Base-by-base conservation (phyloP, 2,329 filamentous ascomycete genomes). In the Calonectria multiphialidica region DNA sequence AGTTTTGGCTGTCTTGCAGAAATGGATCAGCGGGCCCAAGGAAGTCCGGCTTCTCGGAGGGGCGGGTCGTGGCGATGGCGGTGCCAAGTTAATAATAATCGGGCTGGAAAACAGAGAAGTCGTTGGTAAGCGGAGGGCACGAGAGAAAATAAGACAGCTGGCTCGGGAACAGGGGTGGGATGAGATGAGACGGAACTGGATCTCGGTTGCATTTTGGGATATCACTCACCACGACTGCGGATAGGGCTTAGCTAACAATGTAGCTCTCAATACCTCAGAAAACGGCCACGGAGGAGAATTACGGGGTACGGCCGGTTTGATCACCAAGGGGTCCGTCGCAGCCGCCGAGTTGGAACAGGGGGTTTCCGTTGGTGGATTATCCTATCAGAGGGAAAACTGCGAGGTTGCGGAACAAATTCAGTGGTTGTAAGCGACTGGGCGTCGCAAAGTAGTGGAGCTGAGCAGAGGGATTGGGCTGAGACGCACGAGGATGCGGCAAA, bases 1-100 rank as follows among this genome's bases (percentile, higher is more conserved):
- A 64, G 37, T 15, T 18, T 50, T 61, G 62, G 45, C 23, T 47
- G 49, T 62, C 42, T 33, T 23, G 50, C 35, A 35, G 9, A 66
- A 61, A 50, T 47, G 53, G 42, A 44, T 23, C 50, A 13, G 61
- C 44, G 42, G 53, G 53, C 68, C 66, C 62, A 42, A 42, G 42
- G 71, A 73, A 73, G 68, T 66, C 73, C 73, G 66, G 73, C 71
- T 75, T 71, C 71, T 59, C 23, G 57, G 50, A 50, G 65, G 61
- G 68, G 64, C 71, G 65, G 63, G 69, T 71, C 68, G 55, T 61
- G 59, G 55, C 18, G 35, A 62, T 61, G 69, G 49, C 40, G 59
- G 44, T 42, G 50, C 33, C 37, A 64, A 47, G 64, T 66, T 66
- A 69, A 68, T 73, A 69, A 68, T 73, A 73, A 69, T 71, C 49